A percentile compares a stretch with the other conserved stretches of the same genome.
Conservation (phyloP, 805 yeast genomes). For the Cyberlindnera saturnus region DNA sequence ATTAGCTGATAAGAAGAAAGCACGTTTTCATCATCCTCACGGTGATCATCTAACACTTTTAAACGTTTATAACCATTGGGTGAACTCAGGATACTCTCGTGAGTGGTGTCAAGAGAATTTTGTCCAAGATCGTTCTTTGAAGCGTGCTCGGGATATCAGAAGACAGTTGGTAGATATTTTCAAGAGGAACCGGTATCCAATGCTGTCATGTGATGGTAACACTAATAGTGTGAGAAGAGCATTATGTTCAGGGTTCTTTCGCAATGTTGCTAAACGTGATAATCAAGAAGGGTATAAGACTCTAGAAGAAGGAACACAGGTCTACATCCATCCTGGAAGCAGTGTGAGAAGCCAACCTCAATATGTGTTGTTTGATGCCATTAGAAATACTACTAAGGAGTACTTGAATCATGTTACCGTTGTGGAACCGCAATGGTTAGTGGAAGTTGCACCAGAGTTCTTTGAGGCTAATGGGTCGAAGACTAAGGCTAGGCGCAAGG, state of each 20-base stretch:
- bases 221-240: slow-evolving; percentile 55
- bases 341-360: slow-evolving; percentile 62
- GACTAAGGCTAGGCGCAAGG: slow-evolving; percentile 39
- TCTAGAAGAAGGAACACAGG: slow-evolving; percentile 66
- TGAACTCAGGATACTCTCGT: slow-evolving; percentile 45
- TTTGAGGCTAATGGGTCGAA: slow-evolving; percentile 49
- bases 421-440: slow-evolving; percentile 79
- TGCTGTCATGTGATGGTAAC: slow-evolving; percentile 48
- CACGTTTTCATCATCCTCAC: slow-evolving; percentile 63
- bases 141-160: slow-evolving; percentile 74
- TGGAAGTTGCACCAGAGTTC: slow-evolving; percentile 63
- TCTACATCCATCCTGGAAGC: slow-evolving; percentile 84
- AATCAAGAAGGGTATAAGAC: slow-evolving; percentile 70
- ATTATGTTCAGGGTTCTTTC: slow-evolving; percentile 61
- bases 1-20: slow-evolving; percentile 72
- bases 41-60: slow-evolving; percentile 83
- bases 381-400: slow-evolving; percentile 78
- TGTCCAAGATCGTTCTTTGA: slow-evolving; percentile 72
- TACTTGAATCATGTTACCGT: slow-evolving; percentile 85
- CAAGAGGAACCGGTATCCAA: slow-evolving; percentile 38
- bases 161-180: slow-evolving; percentile 59
- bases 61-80: slow-evolving; percentile 79
- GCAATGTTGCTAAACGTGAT: slow-evolving; percentile 60
- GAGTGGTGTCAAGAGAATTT: slow-evolving; percentile 79
- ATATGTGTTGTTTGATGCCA: slow-evolving; percentile 75